Evolutionary conservation across 495 filamentous ascomycete genomes (phyloP).

Genomic region (Talaromyces liani): DNA sequence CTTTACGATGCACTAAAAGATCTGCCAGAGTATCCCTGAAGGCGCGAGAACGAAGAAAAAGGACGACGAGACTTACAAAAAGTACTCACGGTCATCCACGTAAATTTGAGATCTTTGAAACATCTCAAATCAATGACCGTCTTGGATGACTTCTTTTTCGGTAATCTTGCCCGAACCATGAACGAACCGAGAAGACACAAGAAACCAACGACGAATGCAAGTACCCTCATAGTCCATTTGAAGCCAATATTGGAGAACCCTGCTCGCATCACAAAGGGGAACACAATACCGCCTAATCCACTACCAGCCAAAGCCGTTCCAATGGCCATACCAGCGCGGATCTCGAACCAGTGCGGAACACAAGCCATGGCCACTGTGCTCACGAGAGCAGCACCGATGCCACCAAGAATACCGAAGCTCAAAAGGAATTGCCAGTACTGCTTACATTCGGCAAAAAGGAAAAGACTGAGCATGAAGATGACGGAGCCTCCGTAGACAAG

Average conservation of each 20-base stretch:
- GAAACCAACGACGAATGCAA: constrained; percentile 49
- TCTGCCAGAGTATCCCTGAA: not conserved
- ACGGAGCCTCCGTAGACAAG: constrained; percentile 46
- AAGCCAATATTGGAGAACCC: constrained; percentile 48
- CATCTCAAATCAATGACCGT: constrained; percentile 47
- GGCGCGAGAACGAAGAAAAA: constrained; percentile 12
- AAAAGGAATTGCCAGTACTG: constrained; percentile 64
- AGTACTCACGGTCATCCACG: constrained; percentile 28
- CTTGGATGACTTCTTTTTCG: constrained; percentile 18
- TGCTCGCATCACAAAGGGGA: constrained; percentile 49
- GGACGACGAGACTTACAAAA: constrained; percentile 24
- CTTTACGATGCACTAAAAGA: not conserved
- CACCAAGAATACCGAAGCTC: constrained; percentile 50
- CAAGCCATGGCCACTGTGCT: constrained; percentile 41
- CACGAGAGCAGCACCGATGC: constrained; percentile 49
- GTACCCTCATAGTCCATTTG: constrained; percentile 52
- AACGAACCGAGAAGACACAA: constrained; percentile 40
- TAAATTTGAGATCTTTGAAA: constrained; percentile 44
- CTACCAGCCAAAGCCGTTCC: constrained; percentile 31
- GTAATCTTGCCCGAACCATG: constrained; percentile 27
- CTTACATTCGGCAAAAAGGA: constrained; percentile 44
- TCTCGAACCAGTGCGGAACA: constrained; percentile 36
- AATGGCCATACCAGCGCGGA: constrained; percentile 27
- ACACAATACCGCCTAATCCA: constrained; percentile 50
- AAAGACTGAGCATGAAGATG: constrained; percentile 42